Conservation (phyloP, 352 stramenopile species). For the Globisporangium cederbergense region DNA sequence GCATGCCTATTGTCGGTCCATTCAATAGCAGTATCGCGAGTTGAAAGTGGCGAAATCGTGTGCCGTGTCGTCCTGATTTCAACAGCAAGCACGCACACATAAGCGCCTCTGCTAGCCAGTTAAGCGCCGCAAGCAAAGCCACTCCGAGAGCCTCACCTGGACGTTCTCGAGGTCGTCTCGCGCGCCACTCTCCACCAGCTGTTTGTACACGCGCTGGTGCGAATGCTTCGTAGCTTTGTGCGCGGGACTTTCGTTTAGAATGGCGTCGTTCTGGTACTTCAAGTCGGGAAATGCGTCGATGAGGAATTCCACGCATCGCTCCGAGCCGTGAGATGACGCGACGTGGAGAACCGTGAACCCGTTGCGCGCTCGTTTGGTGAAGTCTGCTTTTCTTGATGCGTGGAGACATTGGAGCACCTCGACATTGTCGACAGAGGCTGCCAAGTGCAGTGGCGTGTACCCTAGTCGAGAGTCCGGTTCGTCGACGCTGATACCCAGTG, state of each 20-base stretch:
- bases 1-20: too few relatives aligned
- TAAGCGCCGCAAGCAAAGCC: neutral
- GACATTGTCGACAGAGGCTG: too few relatives aligned
- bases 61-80: constrained; percentile 33
- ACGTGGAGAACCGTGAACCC: constrained; percentile 60
- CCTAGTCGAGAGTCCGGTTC: too few relatives aligned
- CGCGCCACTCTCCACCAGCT: constrained; percentile 31
- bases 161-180: constrained; percentile 54
- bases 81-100: neutral
- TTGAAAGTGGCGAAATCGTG: constrained; percentile 27
- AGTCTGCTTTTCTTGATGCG: constrained; percentile 39
- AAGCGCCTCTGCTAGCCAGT: neutral
- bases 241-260: constrained; percentile 50
- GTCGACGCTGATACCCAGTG: too few relatives aligned
- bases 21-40: constrained; percentile 28
- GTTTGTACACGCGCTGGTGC: constrained; percentile 38
- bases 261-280: constrained; percentile 29
- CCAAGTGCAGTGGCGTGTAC: too few relatives aligned
- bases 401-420: constrained; percentile 14
- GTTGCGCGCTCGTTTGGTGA: constrained; percentile 44
- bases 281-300: constrained; percentile 30
- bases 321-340: constrained; percentile 38
- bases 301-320: constrained; percentile 50
- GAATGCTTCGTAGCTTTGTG: constrained; percentile 59
- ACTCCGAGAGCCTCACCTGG: constrained; percentile 28